These are phyloP conservation scores for Bombardia bombarda DNA, from an alignment of 495 filamentous ascomycete species.

Conservation along the genomic window DNA sequence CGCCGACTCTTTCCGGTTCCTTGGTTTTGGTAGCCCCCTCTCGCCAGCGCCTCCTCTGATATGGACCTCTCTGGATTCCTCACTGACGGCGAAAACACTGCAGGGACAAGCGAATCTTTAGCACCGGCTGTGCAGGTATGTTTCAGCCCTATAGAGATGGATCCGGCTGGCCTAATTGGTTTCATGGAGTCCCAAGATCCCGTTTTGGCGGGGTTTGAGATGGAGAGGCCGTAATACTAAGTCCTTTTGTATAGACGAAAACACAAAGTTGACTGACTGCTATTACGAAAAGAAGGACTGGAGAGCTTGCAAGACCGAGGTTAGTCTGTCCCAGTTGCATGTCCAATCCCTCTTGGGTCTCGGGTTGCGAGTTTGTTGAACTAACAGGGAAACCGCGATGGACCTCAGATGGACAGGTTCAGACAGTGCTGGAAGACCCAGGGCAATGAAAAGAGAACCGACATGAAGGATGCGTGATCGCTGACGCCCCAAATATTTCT, in stretches of 20 bases:
- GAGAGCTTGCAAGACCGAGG: constrained; percentile 82
- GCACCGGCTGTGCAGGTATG: constrained; percentile 86
- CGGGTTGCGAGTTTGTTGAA: not conserved
- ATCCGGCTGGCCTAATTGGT: too few relatives aligned
- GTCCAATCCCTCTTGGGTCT: not conserved
- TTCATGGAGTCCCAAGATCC: not conserved
- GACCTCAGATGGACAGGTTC: constrained; percentile 88
- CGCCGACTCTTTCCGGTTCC: too few relatives aligned
- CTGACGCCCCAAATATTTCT: too few relatives aligned
- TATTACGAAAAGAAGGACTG: constrained; percentile 96
- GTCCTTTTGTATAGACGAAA: constrained; percentile 42
- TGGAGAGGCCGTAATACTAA: not conserved
- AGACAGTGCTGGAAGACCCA: constrained; percentile 88
- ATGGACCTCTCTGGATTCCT: constrained; percentile 3
- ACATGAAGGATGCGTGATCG: constrained; percentile 54
- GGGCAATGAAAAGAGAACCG: constrained; percentile 78
- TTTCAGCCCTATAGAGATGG: constrained; percentile 2
- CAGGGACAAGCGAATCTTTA: constrained; percentile 91
- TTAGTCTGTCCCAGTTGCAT: constrained; percentile 33
- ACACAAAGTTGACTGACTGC: constrained; percentile 86
- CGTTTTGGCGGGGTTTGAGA: not conserved
- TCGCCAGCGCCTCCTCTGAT: too few relatives aligned
- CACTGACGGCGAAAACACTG: constrained; percentile 7
- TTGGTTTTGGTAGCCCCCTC: too few relatives aligned
- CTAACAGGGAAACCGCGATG: constrained; percentile 7